These are phyloP conservation scores for Tephrocybe sp. DNA, from an alignment of 768 basidiomycete species.

Conservation along the genomic window DNA sequence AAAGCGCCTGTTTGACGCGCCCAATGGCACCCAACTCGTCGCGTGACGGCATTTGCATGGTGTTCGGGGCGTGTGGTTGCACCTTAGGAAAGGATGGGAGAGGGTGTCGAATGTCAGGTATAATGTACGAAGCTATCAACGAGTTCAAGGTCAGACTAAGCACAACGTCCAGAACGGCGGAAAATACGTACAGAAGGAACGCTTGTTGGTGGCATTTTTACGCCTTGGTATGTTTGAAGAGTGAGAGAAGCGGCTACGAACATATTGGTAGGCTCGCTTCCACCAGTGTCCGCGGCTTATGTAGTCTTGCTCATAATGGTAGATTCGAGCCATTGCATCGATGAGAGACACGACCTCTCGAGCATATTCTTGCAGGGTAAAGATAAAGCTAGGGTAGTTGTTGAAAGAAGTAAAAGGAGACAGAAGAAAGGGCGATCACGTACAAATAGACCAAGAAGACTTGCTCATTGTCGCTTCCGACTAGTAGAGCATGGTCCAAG, in stretches of 20 bases:
- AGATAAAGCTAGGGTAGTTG: constrained; percentile 72
- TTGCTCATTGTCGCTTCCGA: constrained; percentile 68
- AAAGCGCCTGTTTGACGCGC: constrained; percentile 66
- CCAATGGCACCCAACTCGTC: constrained; percentile 60
- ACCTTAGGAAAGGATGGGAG: constrained; percentile 80
- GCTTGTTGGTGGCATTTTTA: constrained; percentile 14
- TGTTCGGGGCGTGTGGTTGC: constrained; percentile 80
- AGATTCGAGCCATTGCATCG: constrained; percentile 82
- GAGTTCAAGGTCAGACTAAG: not conserved
- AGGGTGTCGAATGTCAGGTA: constrained; percentile 44
- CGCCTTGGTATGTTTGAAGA: constrained; percentile 1
- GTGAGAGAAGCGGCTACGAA: constrained; percentile 9
- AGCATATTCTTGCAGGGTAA: constrained; percentile 93
- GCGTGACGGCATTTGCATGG: constrained; percentile 74
- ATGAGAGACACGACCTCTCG: constrained; percentile 79
- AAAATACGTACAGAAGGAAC: constrained; percentile 40
- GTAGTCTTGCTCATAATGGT: constrained; percentile 59
- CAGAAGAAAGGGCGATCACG: constrained; percentile 30
- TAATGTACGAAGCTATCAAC: constrained; percentile 50
- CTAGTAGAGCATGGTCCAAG: constrained; percentile 35
- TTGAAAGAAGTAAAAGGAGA: not conserved
- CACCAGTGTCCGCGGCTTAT: constrained; percentile 36
- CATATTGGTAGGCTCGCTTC: constrained; percentile 30
- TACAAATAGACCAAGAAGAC: constrained; percentile 92
- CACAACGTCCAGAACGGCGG: not conserved